Conservation (phyloP, 163 green algal genomes). For the Chloroidium sp. region DNA sequence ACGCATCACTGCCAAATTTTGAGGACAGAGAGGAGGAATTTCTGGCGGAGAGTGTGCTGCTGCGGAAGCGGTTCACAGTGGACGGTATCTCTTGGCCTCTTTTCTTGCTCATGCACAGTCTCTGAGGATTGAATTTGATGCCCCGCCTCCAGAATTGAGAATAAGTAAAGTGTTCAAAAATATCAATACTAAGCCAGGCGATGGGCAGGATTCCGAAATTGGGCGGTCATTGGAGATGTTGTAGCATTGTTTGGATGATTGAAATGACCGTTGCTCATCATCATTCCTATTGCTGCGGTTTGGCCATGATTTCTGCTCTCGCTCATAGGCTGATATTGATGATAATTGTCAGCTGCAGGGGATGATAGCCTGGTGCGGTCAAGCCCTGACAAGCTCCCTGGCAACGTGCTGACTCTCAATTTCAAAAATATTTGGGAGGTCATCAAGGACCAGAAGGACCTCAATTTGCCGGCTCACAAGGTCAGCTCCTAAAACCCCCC, state of each 20-base stretch:
- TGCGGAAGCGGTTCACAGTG: slow-evolving; percentile 63
- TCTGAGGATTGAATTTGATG: slow-evolving; percentile 1
- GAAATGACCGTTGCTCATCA: no score
- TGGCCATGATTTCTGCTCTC: no score
- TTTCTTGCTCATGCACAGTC: no score
- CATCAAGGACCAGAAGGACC: slow-evolving; percentile 85
- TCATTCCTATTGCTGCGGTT: no score
- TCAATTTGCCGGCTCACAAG: slow-evolving; percentile 95
- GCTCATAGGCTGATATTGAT: no score
- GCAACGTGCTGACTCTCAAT: slow-evolving; percentile 65
- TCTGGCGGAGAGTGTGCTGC: slow-evolving; percentile 53
- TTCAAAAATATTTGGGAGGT: slow-evolving; percentile 81
- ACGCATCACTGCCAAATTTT: slow-evolving; percentile 84
- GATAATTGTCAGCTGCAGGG: slow-evolving; percentile 5
- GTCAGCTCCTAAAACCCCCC: slow-evolving; percentile 25
- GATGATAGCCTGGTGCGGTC: slow-evolving; percentile 33
- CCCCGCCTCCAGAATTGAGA: no score
- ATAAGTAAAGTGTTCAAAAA: no score
- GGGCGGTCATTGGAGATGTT: no score
- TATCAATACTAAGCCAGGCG: no score
- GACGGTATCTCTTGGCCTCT: slow-evolving; percentile 29
- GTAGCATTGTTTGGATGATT: no score
- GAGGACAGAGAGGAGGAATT: slow-evolving; percentile 93
- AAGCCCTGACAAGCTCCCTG: slow-evolving; percentile 63
- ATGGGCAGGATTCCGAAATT: no score